Conservation (phyloP, 2,329 filamentous ascomycete species). For the Colletotrichum scovillei region DNA sequence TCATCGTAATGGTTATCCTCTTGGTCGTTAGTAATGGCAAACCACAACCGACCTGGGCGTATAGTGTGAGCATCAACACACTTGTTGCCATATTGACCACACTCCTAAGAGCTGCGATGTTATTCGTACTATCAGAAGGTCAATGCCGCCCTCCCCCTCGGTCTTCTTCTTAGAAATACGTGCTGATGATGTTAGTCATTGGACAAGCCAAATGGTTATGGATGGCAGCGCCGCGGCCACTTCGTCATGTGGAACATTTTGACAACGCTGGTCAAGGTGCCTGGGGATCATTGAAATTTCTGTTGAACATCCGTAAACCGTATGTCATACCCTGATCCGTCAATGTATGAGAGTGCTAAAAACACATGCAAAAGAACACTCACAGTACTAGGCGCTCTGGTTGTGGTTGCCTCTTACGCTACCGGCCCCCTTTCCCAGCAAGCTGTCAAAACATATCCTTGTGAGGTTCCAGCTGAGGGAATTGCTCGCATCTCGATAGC, state of each 20-base stretch:
- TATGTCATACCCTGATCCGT: no score
- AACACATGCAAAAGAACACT: no score
- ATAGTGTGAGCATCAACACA: not conserved
- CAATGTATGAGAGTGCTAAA: no score
- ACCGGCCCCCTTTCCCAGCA: not conserved
- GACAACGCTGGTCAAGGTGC: not conserved
- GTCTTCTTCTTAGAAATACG: no score
- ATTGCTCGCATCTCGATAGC: not conserved
- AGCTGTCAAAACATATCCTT: not conserved
- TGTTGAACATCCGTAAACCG: not conserved
- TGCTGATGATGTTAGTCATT: no score
- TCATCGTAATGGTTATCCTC: not conserved
- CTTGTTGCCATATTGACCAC: not conserved
- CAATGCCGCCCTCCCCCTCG: no score
- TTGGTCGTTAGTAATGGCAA: not conserved
- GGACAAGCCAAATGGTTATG: not conserved
- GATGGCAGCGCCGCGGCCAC: not conserved
- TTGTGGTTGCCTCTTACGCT: not conserved
- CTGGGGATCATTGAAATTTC: not conserved
- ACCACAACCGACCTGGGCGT: not conserved
- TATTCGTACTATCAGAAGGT: no score
- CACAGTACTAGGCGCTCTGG: no score
- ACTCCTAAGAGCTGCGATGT: not conserved
- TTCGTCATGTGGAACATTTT: not conserved
- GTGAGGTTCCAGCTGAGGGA: not conserved